Conservation (phyloP, 768 basidiomycete genomes). For the Crepidotus variabilis region DNA sequence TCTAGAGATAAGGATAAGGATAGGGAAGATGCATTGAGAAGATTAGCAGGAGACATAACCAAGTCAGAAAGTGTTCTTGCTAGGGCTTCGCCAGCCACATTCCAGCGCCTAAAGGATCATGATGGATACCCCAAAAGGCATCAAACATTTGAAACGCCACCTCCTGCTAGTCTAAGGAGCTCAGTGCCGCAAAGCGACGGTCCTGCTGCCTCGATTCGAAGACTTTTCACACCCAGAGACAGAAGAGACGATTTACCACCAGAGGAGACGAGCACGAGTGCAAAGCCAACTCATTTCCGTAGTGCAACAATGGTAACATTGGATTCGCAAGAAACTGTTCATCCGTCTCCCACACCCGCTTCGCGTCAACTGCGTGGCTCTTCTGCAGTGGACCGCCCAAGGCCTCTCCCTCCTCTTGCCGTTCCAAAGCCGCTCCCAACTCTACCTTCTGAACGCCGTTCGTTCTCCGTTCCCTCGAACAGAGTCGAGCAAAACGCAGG, state of each 20-base stretch:
- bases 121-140: conserved; percentile 18
- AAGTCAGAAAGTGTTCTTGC: conserved; percentile 32
- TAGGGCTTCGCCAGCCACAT: conserved; percentile 30
- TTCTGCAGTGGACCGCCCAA: conserved; percentile 35
- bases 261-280: neutral
- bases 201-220: conserved; percentile 32
- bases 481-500: conserved; percentile 46
- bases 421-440: conserved; percentile 58
- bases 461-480: conserved; percentile 29
- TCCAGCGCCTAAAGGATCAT: conserved; percentile 24
- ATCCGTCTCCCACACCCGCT: conserved; percentile 42
- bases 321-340: conserved; percentile 41
- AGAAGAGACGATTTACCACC: conserved; percentile 28
- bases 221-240: conserved; percentile 56
- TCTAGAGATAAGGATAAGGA: conserved; percentile 27
- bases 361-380: conserved; percentile 21
- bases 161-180: conserved; percentile 8
- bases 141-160: conserved; percentile 21
- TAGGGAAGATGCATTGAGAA: conserved; percentile 39
- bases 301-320: conserved; percentile 33
- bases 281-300: too few species aligned
- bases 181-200: neutral
- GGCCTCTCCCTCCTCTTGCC: conserved; percentile 43
- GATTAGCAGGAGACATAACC: conserved; percentile 23
- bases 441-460: conserved; percentile 50